Conservation (phyloP, 306 rosid genomes). For the Boehmeria nivea region DNA sequence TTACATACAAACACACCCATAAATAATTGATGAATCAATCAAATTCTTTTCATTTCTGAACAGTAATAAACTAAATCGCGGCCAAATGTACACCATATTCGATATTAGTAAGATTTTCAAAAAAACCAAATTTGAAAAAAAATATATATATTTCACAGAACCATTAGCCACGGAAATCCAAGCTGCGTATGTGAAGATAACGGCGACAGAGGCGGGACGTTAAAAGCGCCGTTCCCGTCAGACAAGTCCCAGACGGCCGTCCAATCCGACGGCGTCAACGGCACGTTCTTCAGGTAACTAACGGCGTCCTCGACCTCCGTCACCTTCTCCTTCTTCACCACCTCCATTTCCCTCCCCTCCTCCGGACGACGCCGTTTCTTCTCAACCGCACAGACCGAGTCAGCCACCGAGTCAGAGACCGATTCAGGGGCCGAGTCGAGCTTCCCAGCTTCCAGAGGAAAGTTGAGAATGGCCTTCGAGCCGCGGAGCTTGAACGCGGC, state of each 20-base stretch:
- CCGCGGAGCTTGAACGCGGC: slow-evolving; percentile 84
- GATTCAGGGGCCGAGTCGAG: neutral
- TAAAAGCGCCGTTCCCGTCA: slow-evolving; percentile 50
- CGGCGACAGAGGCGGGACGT: slow-evolving; percentile 71
- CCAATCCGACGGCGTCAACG: slow-evolving; percentile 84
- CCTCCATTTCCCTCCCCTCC: slow-evolving; percentile 25
- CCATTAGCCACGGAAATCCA: slow-evolving; percentile 57
- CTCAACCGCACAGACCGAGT: neutral
- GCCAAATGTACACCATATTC: too few species aligned
- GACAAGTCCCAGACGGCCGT: slow-evolving; percentile 47
- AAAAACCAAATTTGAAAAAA: neutral
- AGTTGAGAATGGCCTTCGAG: slow-evolving; percentile 73
- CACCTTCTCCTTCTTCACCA: slow-evolving; percentile 36
- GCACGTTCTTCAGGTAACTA: slow-evolving; percentile 27
- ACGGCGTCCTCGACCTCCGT: slow-evolving; percentile 3
- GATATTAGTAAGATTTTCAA: neutral
- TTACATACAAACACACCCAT: too few species aligned
- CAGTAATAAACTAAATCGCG: too few species aligned
- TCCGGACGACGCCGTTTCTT: slow-evolving; percentile 44
- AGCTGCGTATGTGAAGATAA: slow-evolving; percentile 56
- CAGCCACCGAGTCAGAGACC: neutral
- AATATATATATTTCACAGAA: slow-evolving; percentile 25
- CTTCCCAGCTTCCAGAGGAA: slow-evolving; percentile 44
- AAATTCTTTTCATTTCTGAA: too few species aligned
- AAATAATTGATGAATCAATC: too few species aligned